These are phyloP conservation scores for Hyphodiscus hymeniophilus DNA, from an alignment of 495 filamentous ascomycete species.

Conservation along the genomic window DNA sequence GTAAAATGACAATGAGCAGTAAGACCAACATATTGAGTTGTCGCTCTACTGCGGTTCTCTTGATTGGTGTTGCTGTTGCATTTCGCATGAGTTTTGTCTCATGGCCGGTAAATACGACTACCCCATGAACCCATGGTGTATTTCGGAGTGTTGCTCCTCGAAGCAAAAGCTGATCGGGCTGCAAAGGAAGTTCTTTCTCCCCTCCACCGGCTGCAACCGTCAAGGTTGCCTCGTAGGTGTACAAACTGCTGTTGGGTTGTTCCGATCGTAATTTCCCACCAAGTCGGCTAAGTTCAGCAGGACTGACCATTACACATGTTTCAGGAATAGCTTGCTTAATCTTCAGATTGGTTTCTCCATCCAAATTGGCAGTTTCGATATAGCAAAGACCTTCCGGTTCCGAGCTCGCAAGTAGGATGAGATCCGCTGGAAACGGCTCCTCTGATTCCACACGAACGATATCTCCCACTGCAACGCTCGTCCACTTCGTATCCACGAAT, in stretches of 20 bases:
- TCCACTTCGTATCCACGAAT: constrained; percentile 86
- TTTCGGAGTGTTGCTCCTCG: constrained; percentile 93
- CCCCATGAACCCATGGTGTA: constrained; percentile 94
- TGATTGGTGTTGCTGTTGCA: constrained; percentile 94
- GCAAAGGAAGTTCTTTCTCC: constrained; percentile 82
- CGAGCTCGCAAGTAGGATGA: constrained; percentile 86
- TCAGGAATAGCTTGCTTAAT: constrained; percentile 98
- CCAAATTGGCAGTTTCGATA: constrained; percentile 97
- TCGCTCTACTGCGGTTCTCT: constrained; percentile 88
- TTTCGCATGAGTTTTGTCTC: constrained; percentile 99
- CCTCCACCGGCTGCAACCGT: constrained; percentile 90
- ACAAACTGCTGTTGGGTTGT: constrained; percentile 96
- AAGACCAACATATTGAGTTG: constrained; percentile 91
- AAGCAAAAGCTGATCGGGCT: constrained; percentile 70
- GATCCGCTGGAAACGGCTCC: constrained; percentile 90
- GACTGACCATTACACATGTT: constrained; percentile 79
- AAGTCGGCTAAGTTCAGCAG: constrained; percentile 76
- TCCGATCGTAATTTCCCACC: constrained; percentile 86
- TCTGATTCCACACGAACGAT: constrained; percentile 93
- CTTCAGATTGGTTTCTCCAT: constrained; percentile 97
- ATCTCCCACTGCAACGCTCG: constrained; percentile 89
- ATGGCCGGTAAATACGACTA: constrained; percentile 96
- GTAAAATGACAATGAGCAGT: constrained; percentile 76
- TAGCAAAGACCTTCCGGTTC: constrained; percentile 98
- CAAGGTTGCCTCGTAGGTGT: constrained; percentile 95